Evolutionary conservation across 768 basidiomycete genomes (phyloP).

Genomic region (Lentinula sp.): DNA sequence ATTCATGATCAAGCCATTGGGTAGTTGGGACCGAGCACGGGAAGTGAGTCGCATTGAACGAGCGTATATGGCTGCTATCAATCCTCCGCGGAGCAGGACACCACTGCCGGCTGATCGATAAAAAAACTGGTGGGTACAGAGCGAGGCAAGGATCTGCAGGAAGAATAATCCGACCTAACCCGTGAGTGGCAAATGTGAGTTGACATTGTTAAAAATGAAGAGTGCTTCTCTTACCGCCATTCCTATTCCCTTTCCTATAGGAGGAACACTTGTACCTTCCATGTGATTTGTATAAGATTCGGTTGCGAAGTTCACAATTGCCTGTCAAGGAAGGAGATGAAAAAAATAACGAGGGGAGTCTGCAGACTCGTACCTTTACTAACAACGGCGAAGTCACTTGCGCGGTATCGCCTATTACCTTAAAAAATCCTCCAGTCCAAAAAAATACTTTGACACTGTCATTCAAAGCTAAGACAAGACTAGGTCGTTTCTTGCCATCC

Average conservation of each 20-base stretch:
- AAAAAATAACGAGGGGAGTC: neutral
- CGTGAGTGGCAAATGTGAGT: neutral
- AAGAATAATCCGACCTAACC: slow-evolving; percentile 40
- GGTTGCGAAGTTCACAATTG: slow-evolving; percentile 65
- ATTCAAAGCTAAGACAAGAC: slow-evolving; percentile 65
- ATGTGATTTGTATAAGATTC: slow-evolving; percentile 50
- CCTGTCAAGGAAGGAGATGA: slow-evolving; percentile 28
- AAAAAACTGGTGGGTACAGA: slow-evolving; percentile 80
- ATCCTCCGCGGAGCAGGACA: slow-evolving; percentile 74
- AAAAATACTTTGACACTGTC: slow-evolving; percentile 76
- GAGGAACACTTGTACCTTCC: slow-evolving; percentile 27
- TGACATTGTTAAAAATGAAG: neutral
- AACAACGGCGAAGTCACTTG: slow-evolving; percentile 73
- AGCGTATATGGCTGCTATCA: slow-evolving; percentile 84
- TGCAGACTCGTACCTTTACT: slow-evolving; percentile 57
- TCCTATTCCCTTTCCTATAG: slow-evolving; percentile 60
- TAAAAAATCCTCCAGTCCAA: slow-evolving; percentile 62
- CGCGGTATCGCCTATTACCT: slow-evolving; percentile 62
- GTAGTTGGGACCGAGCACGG: slow-evolving; percentile 70
- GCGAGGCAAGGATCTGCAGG: slow-evolving; percentile 61
- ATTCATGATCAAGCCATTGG: slow-evolving; percentile 87
- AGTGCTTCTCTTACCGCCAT: slow-evolving; percentile 40
- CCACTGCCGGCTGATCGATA: slow-evolving; percentile 70
- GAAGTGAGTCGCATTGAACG: slow-evolving; percentile 72
- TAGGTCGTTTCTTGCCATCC: slow-evolving; percentile 57